These are phyloP conservation scores for Thelonectria blattea DNA, from an alignment of 2,329 filamentous ascomycete species.

Conservation along the genomic window DNA sequence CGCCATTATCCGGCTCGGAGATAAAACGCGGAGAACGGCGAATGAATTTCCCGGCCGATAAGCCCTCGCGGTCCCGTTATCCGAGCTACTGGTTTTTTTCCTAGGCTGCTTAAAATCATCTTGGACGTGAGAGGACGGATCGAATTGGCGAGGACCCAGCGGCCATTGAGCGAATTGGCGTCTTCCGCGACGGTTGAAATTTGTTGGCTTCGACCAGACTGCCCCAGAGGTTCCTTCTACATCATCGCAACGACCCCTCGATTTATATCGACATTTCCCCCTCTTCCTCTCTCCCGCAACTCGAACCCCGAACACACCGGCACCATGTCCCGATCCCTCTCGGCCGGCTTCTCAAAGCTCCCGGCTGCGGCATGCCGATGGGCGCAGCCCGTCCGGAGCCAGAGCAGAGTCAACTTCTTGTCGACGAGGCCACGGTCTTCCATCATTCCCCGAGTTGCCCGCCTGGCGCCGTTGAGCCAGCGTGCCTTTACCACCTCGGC, in stretches of 20 bases:
- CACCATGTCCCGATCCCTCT: slow-evolving; percentile 44
- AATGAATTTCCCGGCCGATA: slow-evolving; percentile 46
- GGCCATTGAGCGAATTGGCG: slow-evolving; percentile 40
- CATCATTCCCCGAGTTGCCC: slow-evolving; percentile 17
- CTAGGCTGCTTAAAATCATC: slow-evolving; percentile 40
- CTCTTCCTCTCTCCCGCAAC: slow-evolving; percentile 4
- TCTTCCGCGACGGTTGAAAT: slow-evolving; percentile 22
- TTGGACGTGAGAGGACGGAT: slow-evolving; percentile 42
- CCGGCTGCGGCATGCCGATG: slow-evolving; percentile 40
- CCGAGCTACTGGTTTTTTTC: slow-evolving; percentile 38
- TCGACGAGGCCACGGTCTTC: slow-evolving; percentile 32
- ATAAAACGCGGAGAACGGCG: slow-evolving; percentile 38
- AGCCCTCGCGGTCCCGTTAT: slow-evolving; percentile 29
- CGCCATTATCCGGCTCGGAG: slow-evolving; percentile 31
- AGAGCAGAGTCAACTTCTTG: slow-evolving; percentile 18
- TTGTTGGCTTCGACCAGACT: slow-evolving; percentile 19
- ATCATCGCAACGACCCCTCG: slow-evolving; percentile 10
- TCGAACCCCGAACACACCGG: slow-evolving; percentile 23
- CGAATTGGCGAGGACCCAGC: slow-evolving; percentile 31
- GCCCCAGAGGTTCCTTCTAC: slow-evolving; percentile 5
- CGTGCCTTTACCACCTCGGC: slow-evolving; percentile 71
- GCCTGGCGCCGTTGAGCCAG: slow-evolving; percentile 28
- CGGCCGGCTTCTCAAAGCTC: slow-evolving; percentile 43
- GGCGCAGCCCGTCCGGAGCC: slow-evolving; percentile 34
- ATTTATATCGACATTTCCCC: slow-evolving; percentile 7